phyloP scores from a whole-genome alignment of 257 asterid species.

The Przewalskia tangutica region DNA sequence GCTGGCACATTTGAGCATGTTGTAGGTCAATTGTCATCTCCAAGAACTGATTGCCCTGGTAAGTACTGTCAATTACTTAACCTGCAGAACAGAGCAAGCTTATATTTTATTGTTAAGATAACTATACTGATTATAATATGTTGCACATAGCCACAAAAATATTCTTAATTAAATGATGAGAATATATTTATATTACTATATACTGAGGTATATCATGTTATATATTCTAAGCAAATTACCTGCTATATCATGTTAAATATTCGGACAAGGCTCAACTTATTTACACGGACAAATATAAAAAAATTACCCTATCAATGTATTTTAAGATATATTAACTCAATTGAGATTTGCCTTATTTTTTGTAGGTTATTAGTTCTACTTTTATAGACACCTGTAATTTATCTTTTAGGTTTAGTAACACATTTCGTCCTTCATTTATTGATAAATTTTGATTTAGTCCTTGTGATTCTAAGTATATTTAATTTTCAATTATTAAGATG shows the following conservation, averaged over 20 bases:
- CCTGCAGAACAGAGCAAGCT: too few species aligned
- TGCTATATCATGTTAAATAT: too few species aligned
- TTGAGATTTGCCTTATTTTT: neutral
- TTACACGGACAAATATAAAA: neutral
- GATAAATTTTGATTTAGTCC: too few species aligned
- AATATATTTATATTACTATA: neutral
- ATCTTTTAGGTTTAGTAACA: too few species aligned
- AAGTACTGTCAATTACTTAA: neutral
- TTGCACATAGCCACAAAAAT: neutral
- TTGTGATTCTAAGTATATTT: too few species aligned
- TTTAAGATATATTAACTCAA: neutral
- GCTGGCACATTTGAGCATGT: constrained; percentile 82
- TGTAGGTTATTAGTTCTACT: neutral
- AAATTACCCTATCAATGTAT: neutral
- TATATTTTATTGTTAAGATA: neutral
- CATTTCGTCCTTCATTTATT: too few species aligned
- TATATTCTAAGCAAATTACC: neutral
- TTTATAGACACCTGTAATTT: too few species aligned
- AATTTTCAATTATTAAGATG: too few species aligned
- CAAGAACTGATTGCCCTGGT: constrained; percentile 82
- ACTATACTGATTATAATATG: neutral
- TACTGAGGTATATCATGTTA: too few species aligned
- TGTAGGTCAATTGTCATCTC: constrained; percentile 40
- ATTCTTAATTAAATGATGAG: neutral
- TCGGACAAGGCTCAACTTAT: neutral